Base-by-base conservation (phyloP, 176 grass and related monocot species). In the Oryza nivara region DNA sequence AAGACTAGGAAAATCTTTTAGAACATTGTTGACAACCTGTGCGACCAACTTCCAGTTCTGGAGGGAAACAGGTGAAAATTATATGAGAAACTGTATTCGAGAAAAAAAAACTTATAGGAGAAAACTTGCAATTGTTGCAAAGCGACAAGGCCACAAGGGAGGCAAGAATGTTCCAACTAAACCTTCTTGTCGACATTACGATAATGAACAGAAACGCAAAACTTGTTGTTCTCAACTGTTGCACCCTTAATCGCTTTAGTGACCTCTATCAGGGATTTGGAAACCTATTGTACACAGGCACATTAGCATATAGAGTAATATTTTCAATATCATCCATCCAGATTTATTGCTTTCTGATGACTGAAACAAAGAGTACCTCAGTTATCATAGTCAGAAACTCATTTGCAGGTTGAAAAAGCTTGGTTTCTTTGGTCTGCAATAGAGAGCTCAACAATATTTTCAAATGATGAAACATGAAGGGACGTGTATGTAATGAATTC, bases 171-270 rank as follows among this genome's bases (percentile, higher is more conserved):
- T 48, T 19, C 11, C 48, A 20, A 34, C 15, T 17, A 6, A 87
- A 91, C 92, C 92, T 88, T 86, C 12, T 85, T 73, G 70, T 90
- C 36, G 26, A 94, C 92, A 70, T 88, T 88, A 13, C 92, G 87
- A 44, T 94, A 94, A 67, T 94, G 92, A 54, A 94, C 92, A 85
- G 92, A 92, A 20, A 88, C 80, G 74, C 90, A 92, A 67, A 94
- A 94, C 35, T 94, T 92, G 72, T 86, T 94, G 77, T 94, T 84
- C 85, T 94, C 92, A 54, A 95, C 82, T 25, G 80, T 90, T 20
- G 81, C 88, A 22, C 92, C 92, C 48, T 68, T 20, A 72, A 95
- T 95, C 82, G 71, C 88, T 46, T 85, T 86, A 2, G 77, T 83
- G 68, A 76, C 71, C 49, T 92, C 85, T 65, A 88, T 38, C 66